Evolutionary conservation across 805 yeast species (phyloP), one percentile per base, ranked within the genome.

Genomic region (Tetrapisispora namnaoensis): DNA sequence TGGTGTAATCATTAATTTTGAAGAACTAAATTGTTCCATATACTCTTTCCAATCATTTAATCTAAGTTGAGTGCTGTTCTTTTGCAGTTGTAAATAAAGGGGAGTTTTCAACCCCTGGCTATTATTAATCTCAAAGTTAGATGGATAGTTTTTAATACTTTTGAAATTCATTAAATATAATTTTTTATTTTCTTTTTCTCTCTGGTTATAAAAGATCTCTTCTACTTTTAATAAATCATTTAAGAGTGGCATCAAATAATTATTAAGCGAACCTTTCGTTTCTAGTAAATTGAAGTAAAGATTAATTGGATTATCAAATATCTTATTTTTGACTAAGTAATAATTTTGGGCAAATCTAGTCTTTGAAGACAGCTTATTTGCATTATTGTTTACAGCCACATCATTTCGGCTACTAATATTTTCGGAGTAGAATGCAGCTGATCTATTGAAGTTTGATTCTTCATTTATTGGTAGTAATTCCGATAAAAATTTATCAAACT

Each of bases 391-490:
- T 21, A 39, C 11, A 13, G 2, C 39, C 57, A 54, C 61, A 62
- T 58, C 6, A 54, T 46, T 27, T 52, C 55, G 1, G 54, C 61
- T 2, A 32, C n/a, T 46, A 27, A 37, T 45, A 9, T n/a, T 8
- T 21, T 44, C 28, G 10, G 24, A 36, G 18, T 59, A 53, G 30
- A 59, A 44, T 11, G 54, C 41, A 1, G 57, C 56, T 17, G 63
- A 59, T 51, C 65, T 55, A 45, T 61, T 61, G 32, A 57, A 59
- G 34, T 61, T 61, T 3, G 63, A 59, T 48, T 61, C 66, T 35
- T 61, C 66, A 44, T 51, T 34, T 2, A 60, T 42, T 8, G 65
- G 62, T 39, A 61, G 50, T 35, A 61, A 44, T 40, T 61, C 62
- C 1, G 65, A 55, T 20, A 61, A 32, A 44, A 61, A 61, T 24